Conservation (phyloP, 164 flowering plant genomes). For the Kingdonia uniflora region DNA sequence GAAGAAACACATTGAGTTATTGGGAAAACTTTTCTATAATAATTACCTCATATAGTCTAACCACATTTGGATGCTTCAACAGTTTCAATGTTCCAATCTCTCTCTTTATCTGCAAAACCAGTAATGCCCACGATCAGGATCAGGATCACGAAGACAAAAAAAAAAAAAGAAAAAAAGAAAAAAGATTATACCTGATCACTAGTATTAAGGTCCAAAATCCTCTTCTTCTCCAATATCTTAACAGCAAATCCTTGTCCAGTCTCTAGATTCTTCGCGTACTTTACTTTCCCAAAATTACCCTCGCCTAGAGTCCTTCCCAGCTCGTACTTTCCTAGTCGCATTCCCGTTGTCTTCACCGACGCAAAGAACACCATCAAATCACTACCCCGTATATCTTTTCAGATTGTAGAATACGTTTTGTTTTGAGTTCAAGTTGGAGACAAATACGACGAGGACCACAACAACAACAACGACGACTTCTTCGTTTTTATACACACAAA, state of each 20-base stretch:
- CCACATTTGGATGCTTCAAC: slow-evolving; percentile 86
- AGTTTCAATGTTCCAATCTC: slow-evolving; percentile 87
- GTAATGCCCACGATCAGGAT: not conserved
- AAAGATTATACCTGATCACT: slow-evolving; percentile 50
- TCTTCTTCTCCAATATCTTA: slow-evolving; percentile 67
- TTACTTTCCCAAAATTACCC: slow-evolving; percentile 90
- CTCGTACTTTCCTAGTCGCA: slow-evolving; percentile 84
- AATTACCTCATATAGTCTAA: slow-evolving; percentile 72
- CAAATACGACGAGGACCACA: no score
- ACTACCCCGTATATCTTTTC: no score
- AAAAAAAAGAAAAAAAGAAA: not conserved
- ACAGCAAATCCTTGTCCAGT: slow-evolving; percentile 67
- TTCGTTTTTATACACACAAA: no score
- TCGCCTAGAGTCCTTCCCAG: slow-evolving; percentile 75
- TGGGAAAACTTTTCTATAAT: no score
- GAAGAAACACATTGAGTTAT: no score
- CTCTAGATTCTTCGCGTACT: slow-evolving; percentile 45
- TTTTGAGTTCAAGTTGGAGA: no score
- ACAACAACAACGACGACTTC: no score
- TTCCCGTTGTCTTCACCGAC: slow-evolving; percentile 33
- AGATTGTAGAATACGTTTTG: no score
- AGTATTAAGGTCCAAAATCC: slow-evolving; percentile 53
- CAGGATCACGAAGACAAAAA: not conserved
- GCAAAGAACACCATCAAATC: slow-evolving; percentile 19
- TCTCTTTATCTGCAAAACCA: slow-evolving; percentile 61